A percentile compares a stretch with the other conserved stretches of the same genome.
These are phyloP conservation scores for Monilinia laxa DNA, from an alignment of 2,329 filamentous ascomycete genomes.

Conservation along the genomic window DNA sequence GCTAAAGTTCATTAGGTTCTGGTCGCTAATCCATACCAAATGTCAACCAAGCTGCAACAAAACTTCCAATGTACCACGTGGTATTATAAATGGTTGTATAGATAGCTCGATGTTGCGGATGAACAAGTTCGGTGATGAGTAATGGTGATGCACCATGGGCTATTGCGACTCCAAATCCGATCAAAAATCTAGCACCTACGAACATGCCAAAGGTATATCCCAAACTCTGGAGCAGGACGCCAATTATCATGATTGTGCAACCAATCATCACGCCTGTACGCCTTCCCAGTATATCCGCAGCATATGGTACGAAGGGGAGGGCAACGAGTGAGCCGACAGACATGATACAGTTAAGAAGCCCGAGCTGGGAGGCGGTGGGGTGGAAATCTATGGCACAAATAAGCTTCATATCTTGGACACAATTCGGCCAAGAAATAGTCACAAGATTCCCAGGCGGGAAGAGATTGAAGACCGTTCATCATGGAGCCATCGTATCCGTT, in stretches of 20 bases:
- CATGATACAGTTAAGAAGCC: conserved; percentile 50
- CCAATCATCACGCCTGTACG: conserved; percentile 49
- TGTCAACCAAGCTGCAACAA: conserved; percentile 49
- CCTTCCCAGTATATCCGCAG: conserved; percentile 49
- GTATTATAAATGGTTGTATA: conserved; percentile 50
- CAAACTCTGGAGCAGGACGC: conserved; percentile 45
- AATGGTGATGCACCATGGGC: conserved; percentile 38
- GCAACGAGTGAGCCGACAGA: conserved; percentile 50
- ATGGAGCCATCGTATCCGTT: conserved; percentile 47
- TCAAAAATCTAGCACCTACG: conserved; percentile 44
- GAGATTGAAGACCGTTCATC: conserved; percentile 49
- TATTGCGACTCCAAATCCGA: conserved; percentile 42
- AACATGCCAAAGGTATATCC: conserved; percentile 46
- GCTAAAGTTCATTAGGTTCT: conserved; percentile 5
- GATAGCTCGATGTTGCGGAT: conserved; percentile 50
- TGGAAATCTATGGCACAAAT: conserved; percentile 41
- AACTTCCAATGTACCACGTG: conserved; percentile 47
- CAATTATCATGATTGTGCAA: conserved; percentile 47
- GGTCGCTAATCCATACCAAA: conserved; percentile 37
- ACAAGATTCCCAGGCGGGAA: conserved; percentile 49
- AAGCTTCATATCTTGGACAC: conserved; percentile 46
- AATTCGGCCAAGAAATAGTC: conserved; percentile 43
- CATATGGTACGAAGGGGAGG: conserved; percentile 49
- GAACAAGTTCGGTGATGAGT: conserved; percentile 48
- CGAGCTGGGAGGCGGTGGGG: conserved; percentile 42